A percentile compares a stretch with the other conserved stretches of the same genome.
phyloP scores from a whole-genome alignment of 805 yeast genomes.

The Hanseniaspora lachancei region DNA sequence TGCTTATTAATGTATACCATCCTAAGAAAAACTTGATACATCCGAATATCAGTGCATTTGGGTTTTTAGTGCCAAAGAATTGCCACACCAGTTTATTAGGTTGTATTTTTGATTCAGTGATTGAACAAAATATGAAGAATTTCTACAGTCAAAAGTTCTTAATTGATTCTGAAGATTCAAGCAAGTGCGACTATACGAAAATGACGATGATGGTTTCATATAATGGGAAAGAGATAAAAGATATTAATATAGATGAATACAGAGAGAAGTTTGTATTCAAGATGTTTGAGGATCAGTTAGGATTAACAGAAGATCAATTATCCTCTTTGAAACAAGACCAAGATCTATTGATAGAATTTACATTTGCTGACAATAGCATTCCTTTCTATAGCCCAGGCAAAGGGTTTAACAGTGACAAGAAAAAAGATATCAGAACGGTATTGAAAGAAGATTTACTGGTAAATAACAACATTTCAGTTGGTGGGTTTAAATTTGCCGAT shows the following conservation, averaged over 20 bases:
- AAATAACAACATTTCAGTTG: slow-evolving; percentile 37
- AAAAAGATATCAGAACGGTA: slow-evolving; percentile 19
- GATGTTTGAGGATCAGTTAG: slow-evolving; percentile 32
- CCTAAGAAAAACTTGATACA: slow-evolving; percentile 33
- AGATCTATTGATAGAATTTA: slow-evolving; percentile 27
- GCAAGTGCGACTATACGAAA: slow-evolving; percentile 40
- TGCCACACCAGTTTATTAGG: slow-evolving; percentile 59
- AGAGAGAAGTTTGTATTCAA: slow-evolving; percentile 23
- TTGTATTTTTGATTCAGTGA: slow-evolving; percentile 79
- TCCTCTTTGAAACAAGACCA: slow-evolving; percentile 8
- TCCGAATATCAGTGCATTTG: slow-evolving; percentile 52
- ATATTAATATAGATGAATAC: slow-evolving; percentile 18
- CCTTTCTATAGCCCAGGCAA: slow-evolving; percentile 75
- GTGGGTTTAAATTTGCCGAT: slow-evolving; percentile 69
- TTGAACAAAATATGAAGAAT: slow-evolving; percentile 43
- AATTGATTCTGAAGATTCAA: slow-evolving; percentile 12
- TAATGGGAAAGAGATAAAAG: slow-evolving; percentile 33
- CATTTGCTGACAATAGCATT: slow-evolving; percentile 44
- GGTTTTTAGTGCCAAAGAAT: slow-evolving; percentile 63
- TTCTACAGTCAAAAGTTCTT: slow-evolving; percentile 17
- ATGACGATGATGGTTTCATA: slow-evolving; percentile 90
- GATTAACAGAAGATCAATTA: slow-evolving; percentile 24
- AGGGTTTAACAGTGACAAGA: slow-evolving; percentile 30
- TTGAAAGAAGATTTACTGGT: slow-evolving; percentile 25
- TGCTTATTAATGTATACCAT: slow-evolving; percentile 56